These are phyloP conservation scores for Orbilia quercus DNA, from an alignment of 2,329 filamentous ascomycete genomes.

Conservation along the genomic window DNA sequence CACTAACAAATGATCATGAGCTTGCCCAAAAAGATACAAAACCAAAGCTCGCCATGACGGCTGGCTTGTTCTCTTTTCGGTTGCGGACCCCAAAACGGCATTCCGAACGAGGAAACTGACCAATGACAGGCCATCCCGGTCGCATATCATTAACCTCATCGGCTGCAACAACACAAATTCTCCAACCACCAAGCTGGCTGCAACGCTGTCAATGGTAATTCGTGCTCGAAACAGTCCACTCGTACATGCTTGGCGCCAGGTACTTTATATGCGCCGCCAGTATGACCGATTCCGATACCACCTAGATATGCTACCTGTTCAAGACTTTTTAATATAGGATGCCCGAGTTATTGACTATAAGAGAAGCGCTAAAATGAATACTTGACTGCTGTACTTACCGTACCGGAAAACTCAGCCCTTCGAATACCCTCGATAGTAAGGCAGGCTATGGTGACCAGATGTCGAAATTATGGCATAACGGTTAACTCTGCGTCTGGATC, in stretches of 20 bases:
- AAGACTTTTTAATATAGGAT: too few relatives aligned
- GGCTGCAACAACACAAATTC: conserved; percentile 18
- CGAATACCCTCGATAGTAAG: neutral
- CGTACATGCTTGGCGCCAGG: too few relatives aligned
- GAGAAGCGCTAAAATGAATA: neutral
- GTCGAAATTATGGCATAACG: too few relatives aligned
- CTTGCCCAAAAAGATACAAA: neutral
- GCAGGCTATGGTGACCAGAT: neutral
- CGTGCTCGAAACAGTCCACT: too few relatives aligned
- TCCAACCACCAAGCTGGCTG: neutral
- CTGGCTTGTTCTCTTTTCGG: neutral
- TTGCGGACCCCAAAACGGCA: conserved; percentile 6
- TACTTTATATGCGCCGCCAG: too few relatives aligned
- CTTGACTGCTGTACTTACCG: neutral
- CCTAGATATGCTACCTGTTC: too few relatives aligned
- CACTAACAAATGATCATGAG: neutral
- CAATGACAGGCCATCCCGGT: neutral
- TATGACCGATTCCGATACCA: too few relatives aligned
- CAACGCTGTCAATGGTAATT: too few relatives aligned
- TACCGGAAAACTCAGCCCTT: neutral
- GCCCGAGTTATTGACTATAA: too few relatives aligned
- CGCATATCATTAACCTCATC: neutral
- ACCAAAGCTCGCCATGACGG: conserved; percentile 2
- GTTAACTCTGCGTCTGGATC: too few relatives aligned
- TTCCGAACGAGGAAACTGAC: neutral